These are phyloP conservation scores for Hordeum vulgare DNA, from an alignment of 176 grass and related monocot species.

Conservation along the genomic window DNA sequence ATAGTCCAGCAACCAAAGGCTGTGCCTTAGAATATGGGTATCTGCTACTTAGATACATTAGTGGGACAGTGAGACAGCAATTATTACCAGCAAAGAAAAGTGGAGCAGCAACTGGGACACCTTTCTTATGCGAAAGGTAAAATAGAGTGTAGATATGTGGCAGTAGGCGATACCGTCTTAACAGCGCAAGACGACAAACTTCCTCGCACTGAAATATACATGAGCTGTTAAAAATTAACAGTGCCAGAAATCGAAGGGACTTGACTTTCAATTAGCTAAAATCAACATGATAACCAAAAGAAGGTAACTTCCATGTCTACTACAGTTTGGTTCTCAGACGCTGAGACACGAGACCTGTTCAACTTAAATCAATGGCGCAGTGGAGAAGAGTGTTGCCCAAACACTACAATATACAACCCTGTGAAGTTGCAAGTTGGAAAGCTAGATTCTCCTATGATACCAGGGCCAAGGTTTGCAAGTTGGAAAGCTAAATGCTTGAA, in stretches of 20 bases:
- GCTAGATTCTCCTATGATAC: background rate
- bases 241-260: background rate
- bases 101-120: slow-evolving; percentile 65
- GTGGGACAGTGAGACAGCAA: background rate
- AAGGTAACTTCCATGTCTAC: background rate
- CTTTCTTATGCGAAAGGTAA: slow-evolving; percentile 77
- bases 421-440: background rate
- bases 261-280: background rate
- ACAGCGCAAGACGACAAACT: slow-evolving; percentile 88
- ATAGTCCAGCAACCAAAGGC: background rate
- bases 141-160: slow-evolving; percentile 93
- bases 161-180: slow-evolving; percentile 73
- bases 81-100: slow-evolving; percentile 83
- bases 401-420: background rate
- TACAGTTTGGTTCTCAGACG: background rate
- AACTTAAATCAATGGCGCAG: background rate
- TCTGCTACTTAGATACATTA: background rate
- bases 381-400: background rate
- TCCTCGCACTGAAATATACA: slow-evolving; percentile 70
- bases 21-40: background rate
- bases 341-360: background rate
- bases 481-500: background rate
- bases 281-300: background rate
- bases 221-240: slow-evolving; percentile 4
- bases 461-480: background rate